These are phyloP conservation scores for Lineolata rhizophorae DNA, from an alignment of 495 filamentous ascomycete species.

Conservation along the genomic window DNA sequence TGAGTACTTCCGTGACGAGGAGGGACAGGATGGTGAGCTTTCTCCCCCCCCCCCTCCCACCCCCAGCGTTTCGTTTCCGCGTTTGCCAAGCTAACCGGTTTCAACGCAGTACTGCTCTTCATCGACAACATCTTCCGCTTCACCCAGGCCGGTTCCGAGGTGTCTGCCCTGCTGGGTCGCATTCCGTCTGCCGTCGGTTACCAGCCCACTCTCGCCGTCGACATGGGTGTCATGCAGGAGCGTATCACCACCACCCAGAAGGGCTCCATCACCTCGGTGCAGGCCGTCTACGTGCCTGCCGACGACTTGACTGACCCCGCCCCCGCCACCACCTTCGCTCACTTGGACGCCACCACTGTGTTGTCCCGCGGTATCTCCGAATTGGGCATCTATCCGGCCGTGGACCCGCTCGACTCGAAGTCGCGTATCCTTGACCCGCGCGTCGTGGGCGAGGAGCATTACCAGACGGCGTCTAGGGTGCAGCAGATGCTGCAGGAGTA, in stretches of 20 bases:
- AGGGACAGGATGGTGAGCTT: conserved; percentile 66
- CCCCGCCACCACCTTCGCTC: conserved; percentile 97
- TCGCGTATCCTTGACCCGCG: conserved; percentile 98
- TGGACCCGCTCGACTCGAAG: conserved; percentile 98
- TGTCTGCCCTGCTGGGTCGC: conserved; percentile 98
- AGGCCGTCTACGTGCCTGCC: conserved; percentile 99
- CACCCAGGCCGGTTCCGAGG: conserved; percentile 99
- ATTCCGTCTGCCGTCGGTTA: conserved; percentile 99
- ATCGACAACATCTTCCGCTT: conserved; percentile 99
- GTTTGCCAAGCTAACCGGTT: too few relatives aligned
- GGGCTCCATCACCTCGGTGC: conserved; percentile 98
- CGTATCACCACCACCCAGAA: conserved; percentile 99
- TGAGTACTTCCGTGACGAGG: conserved; percentile 93
- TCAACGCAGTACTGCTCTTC: conserved; percentile 75
- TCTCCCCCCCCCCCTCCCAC: neutral
- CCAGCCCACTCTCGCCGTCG: conserved; percentile 97
- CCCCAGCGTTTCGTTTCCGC: conserved; percentile 3
- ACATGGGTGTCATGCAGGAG: conserved; percentile 99
- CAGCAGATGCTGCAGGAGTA: conserved; percentile 99
- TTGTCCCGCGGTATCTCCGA: conserved; percentile 99
- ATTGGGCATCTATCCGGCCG: conserved; percentile 99
- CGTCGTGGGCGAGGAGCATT: conserved; percentile 95
- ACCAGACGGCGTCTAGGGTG: conserved; percentile 78
- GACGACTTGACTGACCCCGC: conserved; percentile 99
- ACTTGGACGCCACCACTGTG: conserved; percentile 99